A percentile compares a stretch with the other conserved stretches of the same genome.
Conservation (phyloP, 352 stramenopile species). For the Phytophthora palmivora region DNA sequence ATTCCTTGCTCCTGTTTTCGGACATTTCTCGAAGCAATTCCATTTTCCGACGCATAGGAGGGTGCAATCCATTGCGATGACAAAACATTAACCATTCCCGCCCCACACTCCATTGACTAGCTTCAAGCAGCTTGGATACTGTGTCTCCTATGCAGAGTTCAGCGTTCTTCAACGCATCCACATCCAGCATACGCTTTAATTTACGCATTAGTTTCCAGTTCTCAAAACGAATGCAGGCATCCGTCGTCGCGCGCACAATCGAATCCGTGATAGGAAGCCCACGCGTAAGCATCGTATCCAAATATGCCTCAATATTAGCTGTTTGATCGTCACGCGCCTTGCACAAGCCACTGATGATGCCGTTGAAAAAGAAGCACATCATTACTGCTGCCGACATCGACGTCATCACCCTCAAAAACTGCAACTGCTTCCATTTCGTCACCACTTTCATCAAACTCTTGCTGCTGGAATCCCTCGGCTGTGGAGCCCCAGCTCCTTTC, state of each 20-base stretch:
- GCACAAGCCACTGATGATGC: slow-evolving; percentile 81
- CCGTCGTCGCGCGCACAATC: slow-evolving; percentile 74
- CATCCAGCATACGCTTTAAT: slow-evolving; percentile 59
- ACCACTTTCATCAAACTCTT: slow-evolving; percentile 39
- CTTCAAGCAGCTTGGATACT: slow-evolving; percentile 82
- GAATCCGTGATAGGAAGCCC: slow-evolving; percentile 75
- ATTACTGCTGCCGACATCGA: slow-evolving; percentile 34
- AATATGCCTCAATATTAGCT: slow-evolving; percentile 63
- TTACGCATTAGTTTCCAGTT: slow-evolving; percentile 63
- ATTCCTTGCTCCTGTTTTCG: slow-evolving; percentile 54
- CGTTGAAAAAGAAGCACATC: slow-evolving; percentile 74
- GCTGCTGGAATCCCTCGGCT: slow-evolving; percentile 29
- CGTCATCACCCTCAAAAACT: slow-evolving; percentile 35
- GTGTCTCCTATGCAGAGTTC: slow-evolving; percentile 77
- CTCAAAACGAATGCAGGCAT: slow-evolving; percentile 72
- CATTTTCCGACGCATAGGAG: slow-evolving; percentile 74
- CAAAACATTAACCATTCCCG: slow-evolving; percentile 66
- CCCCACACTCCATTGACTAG: slow-evolving; percentile 52
- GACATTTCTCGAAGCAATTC: slow-evolving; percentile 50
- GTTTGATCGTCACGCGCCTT: slow-evolving; percentile 81
- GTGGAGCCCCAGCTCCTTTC: slow-evolving; percentile 45
- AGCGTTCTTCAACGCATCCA: slow-evolving; percentile 53
- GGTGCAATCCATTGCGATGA: slow-evolving; percentile 55
- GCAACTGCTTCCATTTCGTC: slow-evolving; percentile 36
- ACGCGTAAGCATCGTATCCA: slow-evolving; percentile 57